These are phyloP conservation scores for Cicer pinnatifidum DNA, from an alignment of 306 rosid species.

Conservation along the genomic window DNA sequence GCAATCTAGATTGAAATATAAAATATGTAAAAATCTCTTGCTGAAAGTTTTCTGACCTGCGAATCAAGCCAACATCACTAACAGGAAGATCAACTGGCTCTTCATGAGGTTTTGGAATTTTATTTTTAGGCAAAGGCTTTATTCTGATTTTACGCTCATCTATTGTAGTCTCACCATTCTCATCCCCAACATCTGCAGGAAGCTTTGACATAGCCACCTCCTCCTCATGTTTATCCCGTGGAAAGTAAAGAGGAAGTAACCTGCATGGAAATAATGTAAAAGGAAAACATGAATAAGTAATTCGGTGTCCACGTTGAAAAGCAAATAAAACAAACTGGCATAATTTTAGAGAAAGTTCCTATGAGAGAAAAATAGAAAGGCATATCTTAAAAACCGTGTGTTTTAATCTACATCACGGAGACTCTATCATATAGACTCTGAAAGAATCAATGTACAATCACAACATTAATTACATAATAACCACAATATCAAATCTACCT, in stretches of 20 bases:
- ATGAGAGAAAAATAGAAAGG: too few relatives aligned
- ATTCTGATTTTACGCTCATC: slow-evolving; percentile 98
- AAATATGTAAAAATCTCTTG: neutral
- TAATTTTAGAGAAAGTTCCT: slow-evolving; percentile 28
- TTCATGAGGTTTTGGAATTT: slow-evolving; percentile 55
- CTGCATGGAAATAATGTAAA: slow-evolving; percentile 51
- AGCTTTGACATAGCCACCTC: slow-evolving; percentile 83
- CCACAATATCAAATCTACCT: too few relatives aligned
- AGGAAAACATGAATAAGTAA: slow-evolving; percentile 35
- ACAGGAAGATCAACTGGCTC: slow-evolving; percentile 72
- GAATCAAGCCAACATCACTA: slow-evolving; percentile 70
- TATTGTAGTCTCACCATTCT: slow-evolving; percentile 92
- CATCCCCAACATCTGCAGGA: slow-evolving; percentile 99
- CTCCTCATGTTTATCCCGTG: slow-evolving; percentile 96
- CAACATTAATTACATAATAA: too few relatives aligned
- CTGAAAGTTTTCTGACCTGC: slow-evolving; percentile 62
- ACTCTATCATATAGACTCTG: too few relatives aligned
- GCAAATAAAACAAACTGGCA: slow-evolving; percentile 5
- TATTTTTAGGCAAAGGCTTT: slow-evolving; percentile 83
- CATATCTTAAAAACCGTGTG: too few relatives aligned
- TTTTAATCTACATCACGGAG: too few relatives aligned
- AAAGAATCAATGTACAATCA: too few relatives aligned
- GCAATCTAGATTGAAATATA: slow-evolving; percentile 29
- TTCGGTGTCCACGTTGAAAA: slow-evolving; percentile 20
- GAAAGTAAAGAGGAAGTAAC: slow-evolving; percentile 96